Evolutionary conservation across 345 rosid genomes (phyloP), one percentile per base, ranked within the genome.

Genomic region (Heritiera fomes): DNA sequence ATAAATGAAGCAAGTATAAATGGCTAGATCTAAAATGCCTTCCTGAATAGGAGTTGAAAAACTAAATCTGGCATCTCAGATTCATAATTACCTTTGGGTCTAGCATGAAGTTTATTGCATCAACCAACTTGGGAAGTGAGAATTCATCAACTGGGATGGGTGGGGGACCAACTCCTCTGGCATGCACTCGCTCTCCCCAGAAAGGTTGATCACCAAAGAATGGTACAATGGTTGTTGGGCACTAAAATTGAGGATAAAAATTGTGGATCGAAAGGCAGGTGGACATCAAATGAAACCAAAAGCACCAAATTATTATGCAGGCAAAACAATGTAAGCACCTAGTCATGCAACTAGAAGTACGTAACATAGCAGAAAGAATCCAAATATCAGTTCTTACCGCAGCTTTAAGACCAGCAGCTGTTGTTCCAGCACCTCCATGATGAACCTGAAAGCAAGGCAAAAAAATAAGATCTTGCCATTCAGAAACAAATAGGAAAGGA

Each of bases 361-460:
- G 4, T 61, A 47, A 65, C 5, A 68, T n/a, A 67, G 46, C 40
- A 62, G 32, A 28, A 50, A 76, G 30, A 69, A 64, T 53, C 15
- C 77, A 53, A 64, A 52, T 14, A 10, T 71, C 1, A 43, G 61
- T 38, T 56, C 76, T 84, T 91, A 97, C 98, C 23, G 97, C 91
- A 76, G 98, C 97, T 91, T 84, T 93, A 74, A 97, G 97, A 82
- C 98, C 98, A 56, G 99, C 99, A 82, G 99, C 99, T 30, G 98
- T 93, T 79, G 99, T 97, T 72, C 98, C 98, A 79, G 98, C 98
- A 83, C 99, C 98, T 75, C 99, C 99, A 76, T 94, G 99, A 90
- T 96, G 99, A 81, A 96, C 99, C 98, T 96, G 82, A 84, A 82
- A 88, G 69, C 75, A 79, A 75, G 60, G 66, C 69, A 66, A 55